Evolutionary conservation across 176 grass and related monocot genomes (phyloP).

Genomic region (Saccharum officinarum): DNA sequence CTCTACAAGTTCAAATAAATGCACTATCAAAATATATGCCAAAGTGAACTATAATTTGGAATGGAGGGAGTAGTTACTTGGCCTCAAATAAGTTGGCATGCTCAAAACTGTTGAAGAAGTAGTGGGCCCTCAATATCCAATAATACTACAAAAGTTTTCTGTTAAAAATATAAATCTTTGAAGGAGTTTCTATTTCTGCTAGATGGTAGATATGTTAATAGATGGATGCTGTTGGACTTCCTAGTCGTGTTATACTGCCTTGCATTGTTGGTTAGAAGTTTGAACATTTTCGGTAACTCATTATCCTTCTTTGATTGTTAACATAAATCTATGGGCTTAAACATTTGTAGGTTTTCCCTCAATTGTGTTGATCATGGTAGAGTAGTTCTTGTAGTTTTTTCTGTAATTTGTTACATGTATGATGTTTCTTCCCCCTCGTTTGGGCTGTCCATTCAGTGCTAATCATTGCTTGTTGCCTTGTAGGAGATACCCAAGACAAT

Average conservation of each 20-base stretch:
- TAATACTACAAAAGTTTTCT: not conserved
- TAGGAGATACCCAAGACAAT: slow-evolving; percentile 37
- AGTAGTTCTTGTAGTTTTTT: slow-evolving; percentile 5
- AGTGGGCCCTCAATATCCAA: not conserved
- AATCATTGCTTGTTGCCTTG: not conserved
- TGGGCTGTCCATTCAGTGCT: not conserved
- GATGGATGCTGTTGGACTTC: not conserved
- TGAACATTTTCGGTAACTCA: not conserved
- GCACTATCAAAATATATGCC: no score
- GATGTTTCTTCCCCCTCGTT: not conserved
- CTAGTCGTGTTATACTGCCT: not conserved
- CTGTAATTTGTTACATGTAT: not conserved
- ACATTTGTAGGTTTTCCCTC: not conserved
- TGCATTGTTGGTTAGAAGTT: not conserved
- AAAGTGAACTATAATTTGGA: not conserved
- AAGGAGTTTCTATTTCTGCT: not conserved
- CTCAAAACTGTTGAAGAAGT: slow-evolving; percentile 2
- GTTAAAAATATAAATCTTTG: not conserved
- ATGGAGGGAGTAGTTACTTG: not conserved
- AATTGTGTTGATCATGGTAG: not conserved
- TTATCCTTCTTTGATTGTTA: not conserved
- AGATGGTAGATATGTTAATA: not conserved
- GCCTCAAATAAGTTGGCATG: not conserved
- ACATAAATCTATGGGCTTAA: slow-evolving; percentile 6
- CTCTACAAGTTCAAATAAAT: not conserved